Base-by-base conservation (phyloP, 1,139 yeast species). In the Kodamaea anthophila region DNA sequence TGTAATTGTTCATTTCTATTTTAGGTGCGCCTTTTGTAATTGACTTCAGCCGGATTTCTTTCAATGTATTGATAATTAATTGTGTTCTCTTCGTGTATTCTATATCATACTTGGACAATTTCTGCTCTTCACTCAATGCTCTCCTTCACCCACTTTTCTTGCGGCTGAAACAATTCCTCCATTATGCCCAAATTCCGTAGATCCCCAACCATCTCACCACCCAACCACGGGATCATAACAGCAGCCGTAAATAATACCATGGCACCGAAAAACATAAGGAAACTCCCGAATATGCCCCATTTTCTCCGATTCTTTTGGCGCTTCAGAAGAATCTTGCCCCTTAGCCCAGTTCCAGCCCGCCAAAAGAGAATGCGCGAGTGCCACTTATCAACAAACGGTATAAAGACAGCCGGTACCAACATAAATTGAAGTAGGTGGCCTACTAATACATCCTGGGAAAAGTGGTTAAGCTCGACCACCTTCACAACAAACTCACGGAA, bases 381-480 rank as follows among this genome's bases (percentile, higher is more conserved):
- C 44, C 54, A 46, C 23, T 46, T 50, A 32, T 62, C 68, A 29
- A 81, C 59, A 39, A 66, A 79, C 0, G 96, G 96, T 4, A 83
- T 50, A 21, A 81, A 55, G 18, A 84, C 51, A 1, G 80, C 26
- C 0, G 94, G 94, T 1, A 73, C 57, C 51, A 84, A 76, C 3
- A 65, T 47, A 35, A 76, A 69, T 27, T 84, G 54, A 9, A 86
- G 49, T 15, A 66, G 48, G 49, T 86, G 94, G 0, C 86, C 79
- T 23, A 83, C 50, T 1, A 78, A 55, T 44, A 82, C 84, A 51
- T 86, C 96, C 21, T 72, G 71, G 0, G 85, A 74, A 55, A 83
- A 86, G 32, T 69, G 55, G 29, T 78, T 71, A 60, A 77, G 60
- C 48, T 86, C 96, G 43, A 76, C 66, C 2, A 70, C 55, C 45